Percentiles rank a stretch among this genome's conserved stretches.
These are phyloP conservation scores for Crataegus laevigata DNA, from an alignment of 306 rosid species.

Conservation along the genomic window DNA sequence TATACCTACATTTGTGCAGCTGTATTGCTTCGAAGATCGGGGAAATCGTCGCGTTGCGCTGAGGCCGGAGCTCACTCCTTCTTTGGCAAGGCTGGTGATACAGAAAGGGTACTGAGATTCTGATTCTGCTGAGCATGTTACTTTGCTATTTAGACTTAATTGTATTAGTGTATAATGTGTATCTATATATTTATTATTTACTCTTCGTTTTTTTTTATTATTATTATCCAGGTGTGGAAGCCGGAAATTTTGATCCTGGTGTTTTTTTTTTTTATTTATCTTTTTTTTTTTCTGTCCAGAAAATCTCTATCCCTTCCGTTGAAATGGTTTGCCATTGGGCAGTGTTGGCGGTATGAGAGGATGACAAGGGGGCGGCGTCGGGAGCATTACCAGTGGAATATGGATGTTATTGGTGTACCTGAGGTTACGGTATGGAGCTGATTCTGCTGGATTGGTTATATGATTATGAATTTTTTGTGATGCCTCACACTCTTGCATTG, in stretches of 20 bases:
- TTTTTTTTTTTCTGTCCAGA: slow-evolving; percentile 43
- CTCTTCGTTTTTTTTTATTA: slow-evolving; percentile 21
- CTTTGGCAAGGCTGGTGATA: slow-evolving; percentile 89
- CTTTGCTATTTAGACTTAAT: slow-evolving; percentile 10
- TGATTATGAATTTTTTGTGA: background rate
- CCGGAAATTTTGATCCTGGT: slow-evolving; percentile 30
- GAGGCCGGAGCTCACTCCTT: slow-evolving; percentile 98
- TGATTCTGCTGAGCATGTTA: slow-evolving; percentile 19
- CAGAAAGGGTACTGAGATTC: slow-evolving; percentile 72
- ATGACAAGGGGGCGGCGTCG: slow-evolving; percentile 97
- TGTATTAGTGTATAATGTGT: background rate
- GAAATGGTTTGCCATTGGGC: slow-evolving; percentile 98
- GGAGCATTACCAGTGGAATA: slow-evolving; percentile 98
- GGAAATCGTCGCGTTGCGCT: slow-evolving; percentile 93
- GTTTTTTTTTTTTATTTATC: slow-evolving; percentile 21
- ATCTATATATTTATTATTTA: slow-evolving; percentile 5
- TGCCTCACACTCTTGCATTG: background rate
- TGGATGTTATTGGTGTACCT: slow-evolving; percentile 91
- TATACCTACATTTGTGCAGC: slow-evolving; percentile 38
- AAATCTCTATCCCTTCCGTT: slow-evolving; percentile 82
- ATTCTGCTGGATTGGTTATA: background rate
- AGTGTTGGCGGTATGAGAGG: slow-evolving; percentile 97
- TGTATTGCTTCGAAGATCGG: slow-evolving; percentile 93
- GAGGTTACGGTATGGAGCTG: slow-evolving; percentile 59
- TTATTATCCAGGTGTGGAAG: slow-evolving; percentile 36